phyloP scores from a whole-genome alignment of 352 stramenopile species.

The Pythium guiyangense region DNA sequence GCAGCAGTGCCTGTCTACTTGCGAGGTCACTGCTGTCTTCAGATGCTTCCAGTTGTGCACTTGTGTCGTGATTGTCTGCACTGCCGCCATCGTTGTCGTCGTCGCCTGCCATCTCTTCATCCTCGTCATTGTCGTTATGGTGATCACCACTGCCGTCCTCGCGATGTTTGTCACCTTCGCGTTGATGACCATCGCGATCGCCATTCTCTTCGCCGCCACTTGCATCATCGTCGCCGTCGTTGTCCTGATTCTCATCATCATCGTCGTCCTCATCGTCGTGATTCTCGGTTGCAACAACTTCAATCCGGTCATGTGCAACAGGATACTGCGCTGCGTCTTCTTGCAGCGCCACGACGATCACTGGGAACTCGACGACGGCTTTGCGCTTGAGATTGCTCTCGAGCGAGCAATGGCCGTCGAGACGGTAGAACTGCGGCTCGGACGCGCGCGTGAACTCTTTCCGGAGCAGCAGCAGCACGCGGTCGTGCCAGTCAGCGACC shows the following conservation, averaged over 20 bases:
- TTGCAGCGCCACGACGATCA: constrained; percentile 52
- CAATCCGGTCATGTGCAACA: constrained; percentile 63
- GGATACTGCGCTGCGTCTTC: constrained; percentile 48
- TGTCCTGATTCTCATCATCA: constrained; percentile 1
- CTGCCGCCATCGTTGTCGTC: not conserved
- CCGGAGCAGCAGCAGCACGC: constrained; percentile 58
- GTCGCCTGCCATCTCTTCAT: not conserved
- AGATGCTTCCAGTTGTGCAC: not conserved
- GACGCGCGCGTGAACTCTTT: constrained; percentile 76
- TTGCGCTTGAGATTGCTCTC: constrained; percentile 78
- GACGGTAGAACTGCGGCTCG: constrained; percentile 63
- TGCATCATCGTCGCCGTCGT: constrained; percentile 2
- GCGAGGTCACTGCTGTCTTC: not conserved
- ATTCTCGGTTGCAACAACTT: constrained; percentile 28
- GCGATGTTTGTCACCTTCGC: too few species aligned
- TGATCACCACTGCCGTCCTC: too few species aligned
- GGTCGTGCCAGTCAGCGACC: constrained; percentile 40
- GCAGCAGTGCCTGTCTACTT: not conserved
- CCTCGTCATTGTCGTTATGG: not conserved
- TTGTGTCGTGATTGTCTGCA: not conserved
- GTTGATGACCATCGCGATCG: not conserved
- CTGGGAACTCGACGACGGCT: constrained; percentile 73
- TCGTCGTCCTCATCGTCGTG: not conserved
- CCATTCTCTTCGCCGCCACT: not conserved
- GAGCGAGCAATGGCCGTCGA: constrained; percentile 56